phyloP scores from a whole-genome alignment of 1,139 yeast genomes.

The Magnusiomyces ingens region DNA sequence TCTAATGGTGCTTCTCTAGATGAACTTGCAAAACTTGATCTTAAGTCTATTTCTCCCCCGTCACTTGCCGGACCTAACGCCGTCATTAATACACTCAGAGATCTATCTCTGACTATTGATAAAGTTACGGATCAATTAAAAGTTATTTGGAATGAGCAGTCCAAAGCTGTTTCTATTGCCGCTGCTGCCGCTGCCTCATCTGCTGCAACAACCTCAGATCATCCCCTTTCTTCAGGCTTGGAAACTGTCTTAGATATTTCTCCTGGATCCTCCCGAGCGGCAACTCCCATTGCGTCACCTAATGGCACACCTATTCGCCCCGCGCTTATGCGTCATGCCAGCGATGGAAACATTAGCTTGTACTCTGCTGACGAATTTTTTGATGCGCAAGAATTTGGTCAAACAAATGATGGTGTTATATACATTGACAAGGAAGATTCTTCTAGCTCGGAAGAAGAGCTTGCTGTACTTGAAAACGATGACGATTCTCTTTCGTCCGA shows the following conservation, averaged over 20 bases:
- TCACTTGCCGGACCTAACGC: too few species aligned
- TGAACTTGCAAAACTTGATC: conserved; percentile 2
- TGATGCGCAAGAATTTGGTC: conserved; percentile 54
- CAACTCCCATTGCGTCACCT: neutral
- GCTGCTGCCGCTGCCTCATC: conserved; percentile 4
- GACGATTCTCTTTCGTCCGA: conserved; percentile 18
- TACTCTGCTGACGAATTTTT: conserved; percentile 48
- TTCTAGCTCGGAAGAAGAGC: conserved; percentile 28
- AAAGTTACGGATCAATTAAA: conserved; percentile 1
- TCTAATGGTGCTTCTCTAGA: neutral
- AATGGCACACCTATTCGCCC: too few species aligned
- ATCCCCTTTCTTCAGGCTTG: neutral
- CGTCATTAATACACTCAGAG: neutral
- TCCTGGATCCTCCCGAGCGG: neutral
- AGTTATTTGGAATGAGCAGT: neutral
- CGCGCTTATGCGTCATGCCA: neutral
- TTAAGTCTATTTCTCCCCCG: neutral
- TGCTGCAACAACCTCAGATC: conserved; percentile 6
- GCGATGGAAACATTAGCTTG: conserved; percentile 17
- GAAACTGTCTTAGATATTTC: neutral
- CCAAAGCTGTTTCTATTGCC: neutral
- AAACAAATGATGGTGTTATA: conserved; percentile 28
- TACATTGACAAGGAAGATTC: conserved; percentile 25
- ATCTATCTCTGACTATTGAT: conserved; percentile 1
- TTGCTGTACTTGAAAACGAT: conserved; percentile 17